These are phyloP conservation scores for Paracorniculantispora psalliotae DNA, from an alignment of 2,329 filamentous ascomycete species.

Conservation along the genomic window DNA sequence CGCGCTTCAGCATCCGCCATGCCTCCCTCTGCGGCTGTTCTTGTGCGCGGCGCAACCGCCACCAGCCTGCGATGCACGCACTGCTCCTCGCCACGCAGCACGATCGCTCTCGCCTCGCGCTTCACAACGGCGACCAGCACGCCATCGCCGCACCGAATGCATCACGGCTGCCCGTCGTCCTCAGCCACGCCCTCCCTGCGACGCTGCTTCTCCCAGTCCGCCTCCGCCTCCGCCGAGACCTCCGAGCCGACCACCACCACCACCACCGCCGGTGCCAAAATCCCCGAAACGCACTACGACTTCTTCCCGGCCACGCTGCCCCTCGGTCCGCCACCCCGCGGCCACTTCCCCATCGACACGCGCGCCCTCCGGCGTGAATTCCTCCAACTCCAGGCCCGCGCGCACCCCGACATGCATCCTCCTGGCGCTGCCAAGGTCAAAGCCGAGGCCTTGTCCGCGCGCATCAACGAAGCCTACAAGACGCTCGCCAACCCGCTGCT, in stretches of 20 bases:
- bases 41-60: not conserved
- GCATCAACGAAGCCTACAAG: conserved; percentile 88
- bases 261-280: conserved; percentile 7
- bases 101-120: not conserved
- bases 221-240: conserved; percentile 13
- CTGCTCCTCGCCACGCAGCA: not conserved
- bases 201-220: conserved; percentile 8
- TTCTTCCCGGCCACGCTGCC: conserved; percentile 82
- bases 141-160: not conserved
- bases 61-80: not conserved
- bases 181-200: not conserved
- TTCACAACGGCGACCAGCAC: not conserved
- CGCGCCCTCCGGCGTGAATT: conserved; percentile 75
- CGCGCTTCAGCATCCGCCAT: not conserved
- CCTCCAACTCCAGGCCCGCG: conserved; percentile 70
- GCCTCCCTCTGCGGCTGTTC: not conserved
- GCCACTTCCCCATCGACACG: conserved; percentile 70
- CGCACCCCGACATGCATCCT: conserved; percentile 68
- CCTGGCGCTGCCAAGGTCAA: conserved; percentile 44
- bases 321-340: conserved; percentile 67
- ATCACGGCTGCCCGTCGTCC: not conserved
- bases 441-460: conserved; percentile 73
- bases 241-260: conserved; percentile 11
- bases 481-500: conserved; percentile 73
- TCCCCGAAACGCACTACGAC: conserved; percentile 60